Conservation (phyloP, 2,329 filamentous ascomycete species). For the Chrysosporium keratinophilum region DNA sequence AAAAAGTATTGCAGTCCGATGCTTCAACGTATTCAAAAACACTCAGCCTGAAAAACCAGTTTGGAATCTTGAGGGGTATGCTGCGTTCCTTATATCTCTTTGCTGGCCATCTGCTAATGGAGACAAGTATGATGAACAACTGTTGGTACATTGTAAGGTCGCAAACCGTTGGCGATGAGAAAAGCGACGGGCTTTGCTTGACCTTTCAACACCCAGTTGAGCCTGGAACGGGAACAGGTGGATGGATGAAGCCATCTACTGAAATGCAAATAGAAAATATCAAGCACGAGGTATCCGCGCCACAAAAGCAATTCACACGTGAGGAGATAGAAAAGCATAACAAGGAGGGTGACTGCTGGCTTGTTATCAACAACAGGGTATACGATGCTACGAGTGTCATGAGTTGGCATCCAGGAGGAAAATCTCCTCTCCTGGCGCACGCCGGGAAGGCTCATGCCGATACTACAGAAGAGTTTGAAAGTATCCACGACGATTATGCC, state of each 20-base stretch:
- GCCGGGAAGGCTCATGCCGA: slow-evolving; percentile 42
- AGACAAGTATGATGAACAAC: slow-evolving; percentile 45
- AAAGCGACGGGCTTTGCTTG: slow-evolving; percentile 27
- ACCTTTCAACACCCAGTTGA: slow-evolving; percentile 42
- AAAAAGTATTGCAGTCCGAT: slow-evolving; percentile 38
- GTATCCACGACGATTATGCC: slow-evolving; percentile 44
- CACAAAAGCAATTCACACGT: slow-evolving; percentile 44
- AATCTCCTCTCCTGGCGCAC: slow-evolving; percentile 40
- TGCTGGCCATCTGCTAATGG: background rate
- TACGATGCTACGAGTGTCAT: slow-evolving; percentile 43
- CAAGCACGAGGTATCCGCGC: slow-evolving; percentile 37
- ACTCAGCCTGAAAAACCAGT: slow-evolving; percentile 39
- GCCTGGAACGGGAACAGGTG: slow-evolving; percentile 35
- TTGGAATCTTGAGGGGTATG: slow-evolving; percentile 42
- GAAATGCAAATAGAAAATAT: slow-evolving; percentile 38
- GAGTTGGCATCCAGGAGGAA: slow-evolving; percentile 43
- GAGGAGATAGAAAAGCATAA: slow-evolving; percentile 46
- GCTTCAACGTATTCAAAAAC: slow-evolving; percentile 43
- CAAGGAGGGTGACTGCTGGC: slow-evolving; percentile 42
- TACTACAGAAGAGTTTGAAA: slow-evolving; percentile 42
- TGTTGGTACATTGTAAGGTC: slow-evolving; percentile 40
- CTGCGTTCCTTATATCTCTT: background rate
- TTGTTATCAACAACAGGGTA: slow-evolving; percentile 44
- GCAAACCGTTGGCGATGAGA: slow-evolving; percentile 28
- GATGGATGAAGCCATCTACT: slow-evolving; percentile 44